Percentiles rank a stretch among this genome's conserved stretches.
phyloP scores from a whole-genome alignment of 306 rosid species.

The Phaseolus lunatus region DNA sequence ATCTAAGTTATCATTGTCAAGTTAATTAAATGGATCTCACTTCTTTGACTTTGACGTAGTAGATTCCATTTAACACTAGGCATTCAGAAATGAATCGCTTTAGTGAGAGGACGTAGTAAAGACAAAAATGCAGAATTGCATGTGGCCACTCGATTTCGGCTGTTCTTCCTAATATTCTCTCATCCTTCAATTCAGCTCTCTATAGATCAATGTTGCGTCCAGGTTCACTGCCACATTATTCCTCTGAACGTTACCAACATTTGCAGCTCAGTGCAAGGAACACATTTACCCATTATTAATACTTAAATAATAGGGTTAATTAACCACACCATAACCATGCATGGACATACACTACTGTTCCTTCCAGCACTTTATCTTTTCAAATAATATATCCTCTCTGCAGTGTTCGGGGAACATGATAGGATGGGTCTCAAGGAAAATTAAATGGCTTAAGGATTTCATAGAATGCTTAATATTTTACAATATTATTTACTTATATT shows the following conservation, averaged over 20 bases:
- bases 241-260: constrained; percentile 39
- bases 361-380: too few species aligned
- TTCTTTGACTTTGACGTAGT: not conserved
- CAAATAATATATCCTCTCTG: too few species aligned
- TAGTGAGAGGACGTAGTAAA: not conserved
- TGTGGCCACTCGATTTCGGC: constrained; percentile 41
- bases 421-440: too few species aligned
- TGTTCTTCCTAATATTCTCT: constrained; percentile 44
- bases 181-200: constrained; percentile 6
- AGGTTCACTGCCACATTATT: constrained; percentile 50
- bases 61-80: constrained; percentile 27
- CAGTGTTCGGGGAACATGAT: too few species aligned
- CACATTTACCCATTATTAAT: not conserved
- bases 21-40: too few species aligned
- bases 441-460: too few species aligned
- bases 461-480: too few species aligned
- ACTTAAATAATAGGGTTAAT: constrained; percentile 20
- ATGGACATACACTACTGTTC: too few species aligned
- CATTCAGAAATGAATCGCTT: constrained; percentile 2
- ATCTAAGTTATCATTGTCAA: not conserved
- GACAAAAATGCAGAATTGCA: constrained; percentile 35
- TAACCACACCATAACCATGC: not conserved
- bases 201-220: constrained; percentile 50
- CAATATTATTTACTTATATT: too few species aligned
- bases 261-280: constrained; percentile 37